Percentiles rank a stretch among this genome's conserved stretches.
phyloP scores from a whole-genome alignment of 192 early-diverging fungal genomes.

The Kappamyces sp. region DNA sequence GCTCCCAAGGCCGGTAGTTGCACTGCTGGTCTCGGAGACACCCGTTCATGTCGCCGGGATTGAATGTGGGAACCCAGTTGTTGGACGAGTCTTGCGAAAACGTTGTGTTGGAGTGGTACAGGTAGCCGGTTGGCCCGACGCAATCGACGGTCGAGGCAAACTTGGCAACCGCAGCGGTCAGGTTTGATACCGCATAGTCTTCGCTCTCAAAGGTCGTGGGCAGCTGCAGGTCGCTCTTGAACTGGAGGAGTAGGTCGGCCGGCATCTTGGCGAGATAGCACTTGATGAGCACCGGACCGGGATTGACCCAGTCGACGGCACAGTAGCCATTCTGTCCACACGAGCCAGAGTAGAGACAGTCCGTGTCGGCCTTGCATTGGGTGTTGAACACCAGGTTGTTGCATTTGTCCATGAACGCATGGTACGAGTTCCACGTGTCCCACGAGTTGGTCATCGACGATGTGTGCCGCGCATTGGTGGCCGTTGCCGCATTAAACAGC shows the following conservation, averaged over 20 bases:
- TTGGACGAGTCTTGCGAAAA: neutral
- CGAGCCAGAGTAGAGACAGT: neutral
- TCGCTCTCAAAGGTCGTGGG: neutral
- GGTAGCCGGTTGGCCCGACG: neutral
- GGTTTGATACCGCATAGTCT: neutral
- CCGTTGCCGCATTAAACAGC: neutral
- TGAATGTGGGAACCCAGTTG: neutral
- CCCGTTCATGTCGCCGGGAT: neutral
- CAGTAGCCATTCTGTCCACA: neutral
- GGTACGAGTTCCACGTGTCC: neutral
- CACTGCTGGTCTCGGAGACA: neutral
- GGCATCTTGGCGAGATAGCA: neutral
- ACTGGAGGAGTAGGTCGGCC: neutral
- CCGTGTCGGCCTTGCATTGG: neutral
- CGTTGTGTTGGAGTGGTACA: neutral
- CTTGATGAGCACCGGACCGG: neutral
- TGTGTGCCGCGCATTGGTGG: neutral
- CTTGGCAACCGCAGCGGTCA: neutral
- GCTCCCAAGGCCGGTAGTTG: neutral
- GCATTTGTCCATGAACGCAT: neutral
- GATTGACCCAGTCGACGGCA: neutral
- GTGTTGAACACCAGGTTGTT: neutral
- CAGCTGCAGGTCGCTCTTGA: neutral
- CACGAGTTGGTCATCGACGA: neutral
- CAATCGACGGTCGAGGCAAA: neutral